Percentiles rank a stretch among this genome's conserved stretches.
phyloP scores from a whole-genome alignment of 192 early-diverging fungal species.

The Backusella tuberculispora region DNA sequence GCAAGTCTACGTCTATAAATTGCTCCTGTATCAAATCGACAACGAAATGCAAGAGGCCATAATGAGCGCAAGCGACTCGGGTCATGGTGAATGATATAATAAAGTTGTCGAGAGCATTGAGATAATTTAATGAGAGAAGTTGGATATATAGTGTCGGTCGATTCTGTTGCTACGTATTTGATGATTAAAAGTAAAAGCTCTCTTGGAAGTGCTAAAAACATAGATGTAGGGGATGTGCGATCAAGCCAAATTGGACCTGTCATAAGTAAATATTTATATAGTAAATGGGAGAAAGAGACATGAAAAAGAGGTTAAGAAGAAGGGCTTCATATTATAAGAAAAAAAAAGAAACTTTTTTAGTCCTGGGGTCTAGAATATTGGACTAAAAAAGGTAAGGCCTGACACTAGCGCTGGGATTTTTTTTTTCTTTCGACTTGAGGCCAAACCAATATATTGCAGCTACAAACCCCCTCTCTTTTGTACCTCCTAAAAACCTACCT shows the following conservation, averaged over 20 bases:
- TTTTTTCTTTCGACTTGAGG: constrained; percentile 14
- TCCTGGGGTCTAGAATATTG: constrained; percentile 26
- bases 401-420: constrained; percentile 9
- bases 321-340: constrained; percentile 1
- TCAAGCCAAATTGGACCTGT: constrained; percentile 17
- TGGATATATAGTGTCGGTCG: constrained; percentile 27
- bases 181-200: constrained; percentile 38
- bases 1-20: constrained; percentile 36
- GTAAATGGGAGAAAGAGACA: background rate
- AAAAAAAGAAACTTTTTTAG: constrained; percentile 19
- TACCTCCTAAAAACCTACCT: constrained; percentile 4
- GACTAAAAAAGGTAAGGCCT: constrained; percentile 17
- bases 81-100: constrained; percentile 26
- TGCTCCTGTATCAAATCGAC: constrained; percentile 44
- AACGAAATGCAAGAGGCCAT: constrained; percentile 35
- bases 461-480: constrained; percentile 5
- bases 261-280: constrained; percentile 13
- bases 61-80: constrained; percentile 22
- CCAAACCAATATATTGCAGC: constrained; percentile 19
- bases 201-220: constrained; percentile 34
- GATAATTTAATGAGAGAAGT: constrained; percentile 30
- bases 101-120: constrained; percentile 22
- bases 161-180: constrained; percentile 25
- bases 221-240: constrained; percentile 18
- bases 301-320: background rate